These are phyloP conservation scores for Jamesozyma spencerorum DNA, from an alignment of 805 yeast species.

Conservation along the genomic window DNA sequence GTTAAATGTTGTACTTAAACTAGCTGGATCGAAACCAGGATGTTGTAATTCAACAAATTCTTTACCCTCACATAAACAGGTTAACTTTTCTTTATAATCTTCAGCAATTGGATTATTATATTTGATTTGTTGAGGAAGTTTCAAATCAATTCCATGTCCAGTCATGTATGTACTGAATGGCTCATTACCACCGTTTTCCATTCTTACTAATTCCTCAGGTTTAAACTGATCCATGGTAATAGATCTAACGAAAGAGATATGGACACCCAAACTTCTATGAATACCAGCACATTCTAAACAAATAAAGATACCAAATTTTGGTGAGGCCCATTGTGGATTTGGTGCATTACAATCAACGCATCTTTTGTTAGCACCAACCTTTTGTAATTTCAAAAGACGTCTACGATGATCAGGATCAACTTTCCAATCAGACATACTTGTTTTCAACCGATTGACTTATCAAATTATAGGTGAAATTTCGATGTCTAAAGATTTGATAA, in stretches of 20 bases:
- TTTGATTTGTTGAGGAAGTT: constrained; percentile 59
- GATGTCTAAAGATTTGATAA: not conserved
- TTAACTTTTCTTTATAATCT: constrained; percentile 78
- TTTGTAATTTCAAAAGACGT: constrained; percentile 65
- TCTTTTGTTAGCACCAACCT: constrained; percentile 70
- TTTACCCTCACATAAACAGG: constrained; percentile 64
- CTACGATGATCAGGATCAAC: constrained; percentile 91
- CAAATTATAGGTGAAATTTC: not conserved
- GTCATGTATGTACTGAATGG: constrained; percentile 60
- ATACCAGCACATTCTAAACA: constrained; percentile 97
- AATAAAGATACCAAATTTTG: constrained; percentile 93
- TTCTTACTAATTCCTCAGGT: constrained; percentile 76
- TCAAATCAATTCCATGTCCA: constrained; percentile 58
- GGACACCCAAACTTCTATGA: constrained; percentile 94
- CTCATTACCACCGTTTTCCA: constrained; percentile 93
- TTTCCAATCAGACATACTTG: constrained; percentile 57
- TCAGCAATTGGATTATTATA: constrained; percentile 89
- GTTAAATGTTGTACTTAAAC: constrained; percentile 3
- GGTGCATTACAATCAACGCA: constrained; percentile 94
- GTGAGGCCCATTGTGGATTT: constrained; percentile 99
- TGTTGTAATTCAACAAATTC: constrained; percentile 63
- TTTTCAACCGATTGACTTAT: not conserved
- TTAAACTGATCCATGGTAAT: constrained; percentile 98
- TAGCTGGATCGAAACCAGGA: constrained; percentile 29
- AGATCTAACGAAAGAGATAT: constrained; percentile 89